Base-by-base conservation (phyloP, 805 yeast genomes). In the Candida gorgasii region DNA sequence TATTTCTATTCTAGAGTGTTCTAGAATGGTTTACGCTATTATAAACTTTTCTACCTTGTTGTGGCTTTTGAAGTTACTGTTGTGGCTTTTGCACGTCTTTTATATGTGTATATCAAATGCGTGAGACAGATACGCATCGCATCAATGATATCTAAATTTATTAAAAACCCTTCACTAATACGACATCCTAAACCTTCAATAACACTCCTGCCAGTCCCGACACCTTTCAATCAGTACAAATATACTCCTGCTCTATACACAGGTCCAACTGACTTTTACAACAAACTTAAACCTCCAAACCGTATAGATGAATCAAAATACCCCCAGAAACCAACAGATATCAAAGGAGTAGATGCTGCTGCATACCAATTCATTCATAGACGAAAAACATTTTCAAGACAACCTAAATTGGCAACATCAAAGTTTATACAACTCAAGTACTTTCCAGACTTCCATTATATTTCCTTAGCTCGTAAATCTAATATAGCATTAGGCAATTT, bases 401-500 rank as follows among this genome's bases (percentile, higher is more conserved):
- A 28, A 11, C 51, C 40, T 30, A 36, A 18, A 54, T 48, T 49
- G 7, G 19, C 20, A 39, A 45, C 19, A 2, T 33, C 27, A 5
- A 13, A 15, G 30, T 64, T 52, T 47, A 52, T 69, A 45, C 39
- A 42, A 9, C 39, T 66, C 4, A 56, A 49, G 39, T 69, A 63
- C 42, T 52, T 60, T 9, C 73, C 73, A 4, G 46, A 44, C 4
- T 33, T 36, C 31, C 72, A 67, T 48, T 48, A 48, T 33, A 33
- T 64, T 5, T 49, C 62, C 11, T n/a, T 36, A 31, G 54, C 52
- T 31, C 55, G 74, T 29, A 69, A 69, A 47, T 67, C 74, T 8
- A 66, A 61, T 39, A 51, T 70, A 26, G 68, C 75, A 9, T 60
- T 62, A 39, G 60, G 62, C 2, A 62, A 63, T 48, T 56, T 63